Evolutionary conservation across 768 basidiomycete species (phyloP).

Genomic region (Coprinopsis cinerea): DNA sequence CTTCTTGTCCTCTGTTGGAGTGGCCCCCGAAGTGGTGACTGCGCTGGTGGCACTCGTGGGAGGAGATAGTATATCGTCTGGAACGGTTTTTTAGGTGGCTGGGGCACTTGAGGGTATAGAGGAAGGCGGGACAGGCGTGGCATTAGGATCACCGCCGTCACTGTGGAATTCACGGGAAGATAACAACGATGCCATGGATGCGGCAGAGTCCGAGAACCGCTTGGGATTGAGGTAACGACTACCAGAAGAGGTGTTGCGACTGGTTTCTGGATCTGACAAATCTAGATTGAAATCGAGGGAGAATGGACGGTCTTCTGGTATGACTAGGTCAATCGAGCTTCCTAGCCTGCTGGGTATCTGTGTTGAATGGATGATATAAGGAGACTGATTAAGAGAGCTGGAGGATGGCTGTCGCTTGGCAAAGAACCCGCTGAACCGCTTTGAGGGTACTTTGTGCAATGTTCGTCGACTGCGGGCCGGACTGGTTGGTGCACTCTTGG

Average conservation of each 20-base stretch:
- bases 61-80: not conserved
- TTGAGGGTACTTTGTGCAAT: not conserved
- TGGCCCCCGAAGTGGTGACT: not conserved
- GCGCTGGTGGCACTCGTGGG: not conserved
- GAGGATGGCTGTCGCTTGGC: not conserved
- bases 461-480: not conserved
- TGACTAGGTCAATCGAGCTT: slow-evolving; percentile 3
- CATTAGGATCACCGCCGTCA: not conserved
- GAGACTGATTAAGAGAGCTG: not conserved
- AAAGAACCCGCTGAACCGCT: slow-evolving; percentile 6
- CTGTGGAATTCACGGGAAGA: not conserved
- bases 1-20: not conserved
- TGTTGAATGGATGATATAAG: not conserved
- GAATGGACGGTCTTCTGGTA: not conserved
- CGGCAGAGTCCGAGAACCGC: not conserved
- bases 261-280: not conserved
- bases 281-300: not conserved
- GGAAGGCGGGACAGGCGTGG: not conserved
- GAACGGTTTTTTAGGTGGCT: not conserved
- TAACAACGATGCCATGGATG: not conserved
- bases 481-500: slow-evolving; percentile 2
- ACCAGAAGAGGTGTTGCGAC: not conserved
- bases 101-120: not conserved
- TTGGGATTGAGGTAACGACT: not conserved
- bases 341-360: slow-evolving; percentile 5